Base-by-base conservation (phyloP, 768 basidiomycete genomes). In the Guyanaporus albipodus region DNA sequence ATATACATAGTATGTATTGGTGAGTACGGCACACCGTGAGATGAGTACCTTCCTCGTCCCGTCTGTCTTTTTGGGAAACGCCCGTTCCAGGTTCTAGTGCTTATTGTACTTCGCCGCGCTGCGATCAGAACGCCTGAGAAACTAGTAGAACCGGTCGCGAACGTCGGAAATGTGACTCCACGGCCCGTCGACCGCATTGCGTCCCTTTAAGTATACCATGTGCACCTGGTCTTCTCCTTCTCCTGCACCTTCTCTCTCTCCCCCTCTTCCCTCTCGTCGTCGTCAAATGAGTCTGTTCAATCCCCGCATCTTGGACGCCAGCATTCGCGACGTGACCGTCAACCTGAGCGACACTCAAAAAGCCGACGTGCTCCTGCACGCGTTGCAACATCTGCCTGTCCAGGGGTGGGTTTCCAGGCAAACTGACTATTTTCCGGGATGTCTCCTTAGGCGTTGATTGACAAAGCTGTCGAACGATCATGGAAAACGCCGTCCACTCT, bases 341-440 rank as follows among this genome's bases (percentile, higher is more conserved):
- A 74, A 73, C 48, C 71, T 87, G 27, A 71, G 75, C 4, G 77
- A 83, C 60, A 76, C 76, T 54, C 77, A 86, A 60, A 87, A 87
- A 62, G 82, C 76, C 17, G 83, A 83, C 46, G 73, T 87, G 29
- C 68, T 91, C 43, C 64, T 91, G 39, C 82, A 87, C 54, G 90
- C 89, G n/a, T 81, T 92, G 75, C 82, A 84, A 53, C 85, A 84
- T 57, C 78, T 95, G 49, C 80, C 83, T 42, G 72, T 76, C 38
- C 83, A 90, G 48, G 76, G 82, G 82, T 85, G 61, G 29, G 78
- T 65, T 9, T 6, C 4, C 24, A 37, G 4, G 6, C 28, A 46
- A 21, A 41, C 19, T 26, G 14, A 43, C 36, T 46, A 15, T 23
- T 55, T 17, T 17, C 43, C 39, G 22, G 34, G 32, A 36, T 41